Conservation (phyloP, 2,329 filamentous ascomycete species). For the Fusarium pseudocircinatum region DNA sequence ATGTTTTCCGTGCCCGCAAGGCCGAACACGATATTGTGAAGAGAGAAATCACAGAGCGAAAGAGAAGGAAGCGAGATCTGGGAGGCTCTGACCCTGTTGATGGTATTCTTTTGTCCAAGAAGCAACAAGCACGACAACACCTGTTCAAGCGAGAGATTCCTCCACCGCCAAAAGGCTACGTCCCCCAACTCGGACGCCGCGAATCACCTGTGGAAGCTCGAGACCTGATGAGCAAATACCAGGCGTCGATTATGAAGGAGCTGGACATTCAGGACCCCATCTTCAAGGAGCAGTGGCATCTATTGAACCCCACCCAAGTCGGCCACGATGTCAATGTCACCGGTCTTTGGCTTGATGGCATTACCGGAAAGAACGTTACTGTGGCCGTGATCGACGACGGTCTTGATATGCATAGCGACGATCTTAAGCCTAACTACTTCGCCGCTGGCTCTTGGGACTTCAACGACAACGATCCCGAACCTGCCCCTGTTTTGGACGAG, state of each 20-base stretch:
- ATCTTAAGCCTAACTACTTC: slow-evolving; percentile 94
- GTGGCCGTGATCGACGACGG: slow-evolving; percentile 97
- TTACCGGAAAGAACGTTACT: slow-evolving; percentile 88
- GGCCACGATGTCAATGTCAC: slow-evolving; percentile 98
- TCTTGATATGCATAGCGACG: slow-evolving; percentile 92
- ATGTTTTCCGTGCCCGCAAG: slow-evolving; percentile 83
- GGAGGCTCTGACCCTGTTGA: slow-evolving; percentile 71
- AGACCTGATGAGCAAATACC: slow-evolving; percentile 62
- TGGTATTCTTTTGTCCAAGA: slow-evolving; percentile 79
- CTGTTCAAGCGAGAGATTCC: slow-evolving; percentile 64
- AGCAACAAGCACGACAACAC: slow-evolving; percentile 66
- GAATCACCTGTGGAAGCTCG: slow-evolving; percentile 18
- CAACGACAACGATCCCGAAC: slow-evolving; percentile 84
- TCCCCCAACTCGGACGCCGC: slow-evolving; percentile 13
- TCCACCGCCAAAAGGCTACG: slow-evolving; percentile 47
- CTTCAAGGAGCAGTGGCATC: slow-evolving; percentile 94
- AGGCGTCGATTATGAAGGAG: slow-evolving; percentile 67
- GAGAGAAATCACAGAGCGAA: slow-evolving; percentile 61
- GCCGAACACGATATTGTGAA: slow-evolving; percentile 68
- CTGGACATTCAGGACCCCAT: slow-evolving; percentile 90
- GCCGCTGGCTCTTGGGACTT: slow-evolving; percentile 94
- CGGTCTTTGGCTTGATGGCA: slow-evolving; percentile 87
- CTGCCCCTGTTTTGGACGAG: slow-evolving; percentile 82
- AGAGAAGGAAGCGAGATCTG: slow-evolving; percentile 69
- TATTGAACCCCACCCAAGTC: slow-evolving; percentile 81